Evolutionary conservation across 2,329 filamentous ascomycete genomes (phyloP).

Genomic region (Fonsecaea pedrosoi): DNA sequence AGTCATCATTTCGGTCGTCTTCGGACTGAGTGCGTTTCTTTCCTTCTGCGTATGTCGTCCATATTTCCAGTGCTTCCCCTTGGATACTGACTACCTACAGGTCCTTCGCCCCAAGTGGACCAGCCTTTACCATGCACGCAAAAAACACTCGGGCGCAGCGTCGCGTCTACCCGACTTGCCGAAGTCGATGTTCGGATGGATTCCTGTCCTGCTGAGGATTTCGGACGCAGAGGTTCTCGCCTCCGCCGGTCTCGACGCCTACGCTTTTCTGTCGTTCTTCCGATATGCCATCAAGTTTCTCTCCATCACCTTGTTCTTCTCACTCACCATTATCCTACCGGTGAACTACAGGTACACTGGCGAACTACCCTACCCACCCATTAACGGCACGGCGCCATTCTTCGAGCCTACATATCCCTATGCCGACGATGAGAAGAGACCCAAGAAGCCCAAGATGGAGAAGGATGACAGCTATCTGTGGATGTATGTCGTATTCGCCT

Average conservation of each 20-base stretch:
- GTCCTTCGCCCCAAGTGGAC: slow-evolving; percentile 90
- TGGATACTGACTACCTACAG: slow-evolving; percentile 53
- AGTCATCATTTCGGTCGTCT: slow-evolving; percentile 51
- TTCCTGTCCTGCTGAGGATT: slow-evolving; percentile 81
- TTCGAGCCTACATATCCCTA: slow-evolving; percentile 23
- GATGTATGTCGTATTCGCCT: slow-evolving; percentile 94
- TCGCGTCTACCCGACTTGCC: slow-evolving; percentile 77
- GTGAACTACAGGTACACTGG: slow-evolving; percentile 74
- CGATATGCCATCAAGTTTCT: slow-evolving; percentile 92
- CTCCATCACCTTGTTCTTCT: slow-evolving; percentile 78
- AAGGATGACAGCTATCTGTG: slow-evolving; percentile 70
- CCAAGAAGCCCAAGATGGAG: slow-evolving; percentile 41
- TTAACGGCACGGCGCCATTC: slow-evolving; percentile 33
- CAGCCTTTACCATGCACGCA: slow-evolving; percentile 85
- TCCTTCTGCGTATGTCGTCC: slow-evolving; percentile 54
- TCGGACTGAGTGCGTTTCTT: slow-evolving; percentile 54
- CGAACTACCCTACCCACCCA: slow-evolving; percentile 45
- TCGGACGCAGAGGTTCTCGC: slow-evolving; percentile 88
- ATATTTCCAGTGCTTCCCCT: neutral
- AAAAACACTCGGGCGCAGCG: slow-evolving; percentile 72
- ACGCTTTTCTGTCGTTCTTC: slow-evolving; percentile 94
- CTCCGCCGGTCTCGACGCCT: slow-evolving; percentile 92
- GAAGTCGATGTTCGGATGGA: slow-evolving; percentile 90
- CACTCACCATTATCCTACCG: slow-evolving; percentile 79
- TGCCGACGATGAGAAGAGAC: slow-evolving; percentile 44